Percentiles rank a stretch among this genome's conserved stretches.
Evolutionary conservation across 1,139 yeast species (phyloP).

Genomic region (Pneumocystis canis): DNA sequence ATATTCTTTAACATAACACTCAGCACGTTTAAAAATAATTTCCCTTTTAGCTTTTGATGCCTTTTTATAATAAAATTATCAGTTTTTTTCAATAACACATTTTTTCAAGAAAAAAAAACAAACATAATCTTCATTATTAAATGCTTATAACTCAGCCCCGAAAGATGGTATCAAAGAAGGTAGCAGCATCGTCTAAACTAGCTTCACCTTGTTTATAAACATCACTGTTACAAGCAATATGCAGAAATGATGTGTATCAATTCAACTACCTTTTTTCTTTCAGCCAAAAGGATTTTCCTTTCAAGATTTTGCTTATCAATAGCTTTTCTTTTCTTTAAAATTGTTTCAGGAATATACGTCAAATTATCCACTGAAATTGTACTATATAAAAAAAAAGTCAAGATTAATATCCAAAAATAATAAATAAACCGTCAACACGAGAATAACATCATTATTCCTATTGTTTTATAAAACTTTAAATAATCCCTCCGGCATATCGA

Average conservation of each 20-base stretch:
- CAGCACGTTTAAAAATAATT: constrained; percentile 92
- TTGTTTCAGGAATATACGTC: constrained; percentile 69
- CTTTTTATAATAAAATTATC: constrained; percentile 14
- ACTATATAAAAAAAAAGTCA: constrained; percentile 12
- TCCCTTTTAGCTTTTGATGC: constrained; percentile 53
- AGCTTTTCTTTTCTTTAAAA: constrained; percentile 87
- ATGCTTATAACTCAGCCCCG: constrained; percentile 64
- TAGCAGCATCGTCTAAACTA: neutral
- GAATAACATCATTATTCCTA: too few species aligned
- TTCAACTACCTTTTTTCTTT: constrained; percentile 86
- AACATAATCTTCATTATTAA: constrained; percentile 6
- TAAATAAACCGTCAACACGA: neutral
- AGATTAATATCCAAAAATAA: constrained; percentile 1
- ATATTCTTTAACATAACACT: constrained; percentile 96
- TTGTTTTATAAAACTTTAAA: too few species aligned
- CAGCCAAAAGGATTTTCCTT: constrained; percentile 78
- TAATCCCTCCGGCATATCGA: too few species aligned
- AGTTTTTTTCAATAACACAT: neutral
- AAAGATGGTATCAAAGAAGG: constrained; percentile 69
- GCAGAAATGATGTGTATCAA: neutral
- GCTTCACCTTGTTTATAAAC: neutral
- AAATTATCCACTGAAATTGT: constrained; percentile 21
- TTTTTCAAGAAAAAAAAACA: constrained; percentile 16
- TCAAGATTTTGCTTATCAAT: constrained; percentile 44
- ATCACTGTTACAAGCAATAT: neutral